Percentiles rank a stretch among this genome's conserved stretches.
These are phyloP conservation scores for Abrus precatorius DNA, from an alignment of 306 rosid genomes.

Conservation along the genomic window DNA sequence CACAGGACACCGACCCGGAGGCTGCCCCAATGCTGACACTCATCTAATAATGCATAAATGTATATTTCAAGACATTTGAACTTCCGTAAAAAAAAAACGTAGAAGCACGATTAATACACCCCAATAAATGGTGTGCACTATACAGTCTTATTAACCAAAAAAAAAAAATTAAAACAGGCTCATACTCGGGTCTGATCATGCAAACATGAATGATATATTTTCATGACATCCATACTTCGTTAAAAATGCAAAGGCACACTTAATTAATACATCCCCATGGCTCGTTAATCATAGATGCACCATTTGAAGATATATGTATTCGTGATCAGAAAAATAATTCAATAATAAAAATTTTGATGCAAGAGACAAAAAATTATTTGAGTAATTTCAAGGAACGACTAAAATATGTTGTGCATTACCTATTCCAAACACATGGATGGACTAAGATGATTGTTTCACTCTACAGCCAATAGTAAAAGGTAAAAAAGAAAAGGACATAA, in stretches of 20 bases:
- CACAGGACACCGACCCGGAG: too few species aligned
- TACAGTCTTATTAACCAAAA: too few species aligned
- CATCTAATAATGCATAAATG: too few species aligned
- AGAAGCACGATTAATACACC: too few species aligned
- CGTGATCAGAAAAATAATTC: neutral
- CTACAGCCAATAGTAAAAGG: slow-evolving; percentile 56
- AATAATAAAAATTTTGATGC: neutral
- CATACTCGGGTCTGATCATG: neutral
- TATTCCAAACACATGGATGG: slow-evolving; percentile 56
- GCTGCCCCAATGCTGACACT: too few species aligned
- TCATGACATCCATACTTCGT: neutral
- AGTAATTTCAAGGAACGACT: slow-evolving; percentile 45
- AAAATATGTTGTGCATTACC: slow-evolving; percentile 57
- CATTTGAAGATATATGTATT: neutral
- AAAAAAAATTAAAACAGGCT: too few species aligned
- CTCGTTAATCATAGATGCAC: neutral
- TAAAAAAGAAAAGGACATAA: slow-evolving; percentile 48
- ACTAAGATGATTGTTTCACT: slow-evolving; percentile 56
- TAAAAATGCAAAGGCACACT: neutral
- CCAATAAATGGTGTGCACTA: too few species aligned
- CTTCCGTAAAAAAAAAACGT: too few species aligned
- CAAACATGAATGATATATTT: neutral
- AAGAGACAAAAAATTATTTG: slow-evolving; percentile 37
- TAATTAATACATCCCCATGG: neutral
- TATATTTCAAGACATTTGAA: too few species aligned